Evolutionary conservation across 2,329 filamentous ascomycete species (phyloP).

Genomic region (Mycosphaerella sp.): DNA sequence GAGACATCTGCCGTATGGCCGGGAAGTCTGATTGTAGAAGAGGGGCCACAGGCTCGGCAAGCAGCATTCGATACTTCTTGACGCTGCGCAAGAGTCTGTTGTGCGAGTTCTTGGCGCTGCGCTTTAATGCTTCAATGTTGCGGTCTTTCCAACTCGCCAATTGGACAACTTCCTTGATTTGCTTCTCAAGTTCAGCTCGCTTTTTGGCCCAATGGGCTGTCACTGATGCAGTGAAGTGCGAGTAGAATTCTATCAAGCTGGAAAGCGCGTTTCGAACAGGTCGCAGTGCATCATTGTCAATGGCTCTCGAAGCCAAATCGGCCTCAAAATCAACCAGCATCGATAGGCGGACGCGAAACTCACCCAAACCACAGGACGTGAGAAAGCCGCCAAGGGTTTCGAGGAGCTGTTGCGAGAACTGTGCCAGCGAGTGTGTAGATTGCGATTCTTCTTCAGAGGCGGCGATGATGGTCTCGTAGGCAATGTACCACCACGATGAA

Average conservation of each 20-base stretch:
- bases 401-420: slow-evolving; percentile 64
- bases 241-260: slow-evolving; percentile 72
- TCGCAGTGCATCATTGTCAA: slow-evolving; percentile 41
- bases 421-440: slow-evolving; percentile 38
- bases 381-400: slow-evolving; percentile 75
- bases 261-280: slow-evolving; percentile 58
- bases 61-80: slow-evolving; percentile 74
- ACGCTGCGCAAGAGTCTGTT: slow-evolving; percentile 87
- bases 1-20: neutral
- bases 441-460: slow-evolving; percentile 38
- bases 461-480: slow-evolving; percentile 81
- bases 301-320: slow-evolving; percentile 57
- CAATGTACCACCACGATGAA: slow-evolving; percentile 91
- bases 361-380: slow-evolving; percentile 68
- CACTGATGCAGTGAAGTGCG: slow-evolving; percentile 61
- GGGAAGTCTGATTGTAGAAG: slow-evolving; percentile 39
- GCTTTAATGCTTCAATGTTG: slow-evolving; percentile 80
- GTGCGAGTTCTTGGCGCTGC: slow-evolving; percentile 86
- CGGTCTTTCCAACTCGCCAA: slow-evolving; percentile 97
- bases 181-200: slow-evolving; percentile 73
- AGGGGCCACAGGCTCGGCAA: slow-evolving; percentile 67
- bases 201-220: slow-evolving; percentile 59
- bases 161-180: slow-evolving; percentile 87
- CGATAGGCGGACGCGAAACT: slow-evolving; percentile 63
- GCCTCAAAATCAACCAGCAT: slow-evolving; percentile 57